phyloP scores from a whole-genome alignment of 306 rosid genomes.

The Vigna hirtella region DNA sequence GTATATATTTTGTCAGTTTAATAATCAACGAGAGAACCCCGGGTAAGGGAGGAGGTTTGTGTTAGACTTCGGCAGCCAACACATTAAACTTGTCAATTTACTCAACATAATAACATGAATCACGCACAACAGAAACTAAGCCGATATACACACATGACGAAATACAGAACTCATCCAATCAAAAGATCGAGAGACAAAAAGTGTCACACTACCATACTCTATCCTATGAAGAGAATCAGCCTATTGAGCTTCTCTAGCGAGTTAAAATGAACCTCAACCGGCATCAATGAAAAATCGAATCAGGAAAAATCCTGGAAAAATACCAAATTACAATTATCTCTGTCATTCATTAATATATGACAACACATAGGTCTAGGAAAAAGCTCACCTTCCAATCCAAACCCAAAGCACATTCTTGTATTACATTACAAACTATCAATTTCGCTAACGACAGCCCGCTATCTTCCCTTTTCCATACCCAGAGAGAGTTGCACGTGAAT shows the following conservation, averaged over 20 bases:
- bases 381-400: constrained; percentile 29
- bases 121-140: neutral
- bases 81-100: neutral
- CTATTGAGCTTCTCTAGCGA: neutral
- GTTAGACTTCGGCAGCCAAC: neutral
- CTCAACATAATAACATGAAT: neutral
- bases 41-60: neutral
- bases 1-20: neutral
- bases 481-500: neutral
- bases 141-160: neutral
- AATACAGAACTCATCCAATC: constrained; percentile 22
- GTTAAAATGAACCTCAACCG: neutral
- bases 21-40: neutral
- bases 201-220: constrained; percentile 4
- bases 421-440: neutral
- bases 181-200: constrained; percentile 18
- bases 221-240: constrained; percentile 8
- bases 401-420: constrained; percentile 6
- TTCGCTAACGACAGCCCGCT: neutral
- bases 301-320: constrained; percentile 21
- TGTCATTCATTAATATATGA: neutral
- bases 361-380: neutral
- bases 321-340: neutral
- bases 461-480: constrained; percentile 1
- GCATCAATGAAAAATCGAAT: constrained; percentile 28